These are phyloP conservation scores for Diddensiella transvaalensis DNA, from an alignment of 805 yeast genomes.

Conservation along the genomic window DNA sequence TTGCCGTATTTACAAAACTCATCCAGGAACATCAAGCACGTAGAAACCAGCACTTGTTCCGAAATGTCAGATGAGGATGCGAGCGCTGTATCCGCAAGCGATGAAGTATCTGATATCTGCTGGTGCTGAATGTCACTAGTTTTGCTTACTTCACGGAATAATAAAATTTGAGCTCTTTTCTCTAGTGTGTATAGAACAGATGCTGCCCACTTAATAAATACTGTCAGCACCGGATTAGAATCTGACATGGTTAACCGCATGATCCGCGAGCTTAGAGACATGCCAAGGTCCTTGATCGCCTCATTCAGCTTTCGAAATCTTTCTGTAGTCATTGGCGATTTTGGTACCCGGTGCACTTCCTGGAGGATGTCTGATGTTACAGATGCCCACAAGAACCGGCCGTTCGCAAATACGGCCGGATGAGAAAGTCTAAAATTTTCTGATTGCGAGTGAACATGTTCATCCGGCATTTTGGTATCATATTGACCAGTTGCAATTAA, in stretches of 20 bases:
- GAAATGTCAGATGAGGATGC: neutral
- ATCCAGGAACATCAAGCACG: conserved; percentile 5
- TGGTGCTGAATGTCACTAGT: neutral
- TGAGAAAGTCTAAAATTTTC: conserved; percentile 4
- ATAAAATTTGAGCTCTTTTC: conserved; percentile 6
- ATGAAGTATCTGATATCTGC: conserved; percentile 9
- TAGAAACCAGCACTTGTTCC: neutral
- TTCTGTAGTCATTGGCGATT: conserved; percentile 1
- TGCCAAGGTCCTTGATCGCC: conserved; percentile 5
- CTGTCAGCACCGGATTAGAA: neutral
- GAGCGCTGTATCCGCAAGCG: conserved; percentile 10
- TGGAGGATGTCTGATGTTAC: conserved; percentile 5
- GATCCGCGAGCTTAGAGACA: conserved; percentile 7
- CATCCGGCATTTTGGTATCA: conserved; percentile 11
- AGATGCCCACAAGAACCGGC: conserved; percentile 10
- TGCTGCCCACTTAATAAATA: conserved; percentile 9
- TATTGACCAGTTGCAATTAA: conserved; percentile 5
- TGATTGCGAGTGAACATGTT: neutral
- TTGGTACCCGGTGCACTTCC: conserved; percentile 4
- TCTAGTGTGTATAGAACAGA: conserved; percentile 8
- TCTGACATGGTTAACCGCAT: neutral
- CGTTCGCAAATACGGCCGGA: conserved; percentile 8
- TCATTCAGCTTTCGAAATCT: neutral
- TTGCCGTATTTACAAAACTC: conserved; percentile 13
- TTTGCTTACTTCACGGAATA: conserved; percentile 5